Conservation (phyloP, 2,329 filamentous ascomycete genomes). For the Cladosporium colombiae region DNA sequence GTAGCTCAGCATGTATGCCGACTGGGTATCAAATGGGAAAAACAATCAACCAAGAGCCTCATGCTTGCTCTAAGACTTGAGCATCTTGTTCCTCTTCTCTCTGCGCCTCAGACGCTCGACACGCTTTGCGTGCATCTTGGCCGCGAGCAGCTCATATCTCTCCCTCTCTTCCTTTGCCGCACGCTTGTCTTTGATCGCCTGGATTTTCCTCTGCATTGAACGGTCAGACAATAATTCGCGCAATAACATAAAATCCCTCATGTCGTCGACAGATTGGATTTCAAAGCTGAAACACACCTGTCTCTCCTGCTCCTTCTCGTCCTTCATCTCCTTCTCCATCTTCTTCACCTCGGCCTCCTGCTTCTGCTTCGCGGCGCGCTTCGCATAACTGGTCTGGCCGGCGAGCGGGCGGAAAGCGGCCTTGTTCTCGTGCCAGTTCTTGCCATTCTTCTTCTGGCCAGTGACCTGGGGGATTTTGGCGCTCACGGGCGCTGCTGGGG, state of each 20-base stretch:
- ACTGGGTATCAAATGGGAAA: constrained; percentile 6
- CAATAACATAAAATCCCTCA: neutral
- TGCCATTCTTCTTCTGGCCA: constrained; percentile 86
- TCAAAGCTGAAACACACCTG: constrained; percentile 59
- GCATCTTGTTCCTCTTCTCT: constrained; percentile 91
- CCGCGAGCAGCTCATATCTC: constrained; percentile 88
- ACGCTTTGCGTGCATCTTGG: constrained; percentile 96
- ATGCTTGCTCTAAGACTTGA: constrained; percentile 46
- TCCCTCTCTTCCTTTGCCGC: constrained; percentile 90
- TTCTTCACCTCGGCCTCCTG: constrained; percentile 78
- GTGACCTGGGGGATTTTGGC: constrained; percentile 31
- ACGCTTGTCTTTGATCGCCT: constrained; percentile 80
- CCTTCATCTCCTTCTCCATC: constrained; percentile 92
- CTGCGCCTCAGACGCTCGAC: constrained; percentile 90
- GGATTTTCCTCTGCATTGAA: constrained; percentile 64
- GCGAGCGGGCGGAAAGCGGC: constrained; percentile 81
- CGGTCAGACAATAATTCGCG: constrained; percentile 8
- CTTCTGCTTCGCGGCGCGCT: constrained; percentile 70
- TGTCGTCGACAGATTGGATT: neutral
- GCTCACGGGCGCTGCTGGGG: constrained; percentile 39
- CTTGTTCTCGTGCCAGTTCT: constrained; percentile 87
- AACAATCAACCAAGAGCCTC: neutral
- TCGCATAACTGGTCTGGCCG: constrained; percentile 76
- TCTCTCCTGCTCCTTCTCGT: constrained; percentile 88
- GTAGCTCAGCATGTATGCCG: neutral